Evolutionary conservation across 306 rosid species (phyloP).

Genomic region (Begonia masoniana): DNA sequence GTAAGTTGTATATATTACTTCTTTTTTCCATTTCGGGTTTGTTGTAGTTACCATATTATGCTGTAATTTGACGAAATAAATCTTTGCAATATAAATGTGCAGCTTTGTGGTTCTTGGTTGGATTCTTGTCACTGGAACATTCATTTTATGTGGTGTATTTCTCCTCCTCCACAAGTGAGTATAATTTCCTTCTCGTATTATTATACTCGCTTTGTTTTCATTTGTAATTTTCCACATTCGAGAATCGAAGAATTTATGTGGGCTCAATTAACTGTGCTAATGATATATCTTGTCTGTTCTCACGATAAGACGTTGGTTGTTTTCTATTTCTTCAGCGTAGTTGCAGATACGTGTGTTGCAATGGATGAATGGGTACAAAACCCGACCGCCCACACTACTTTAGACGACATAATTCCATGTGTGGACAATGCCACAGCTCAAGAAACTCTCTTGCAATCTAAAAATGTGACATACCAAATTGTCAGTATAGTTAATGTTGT

Average conservation of each 20-base stretch:
- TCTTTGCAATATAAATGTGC: constrained; percentile 14
- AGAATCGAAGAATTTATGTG: no score
- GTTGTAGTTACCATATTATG: background rate
- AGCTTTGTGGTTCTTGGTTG: constrained; percentile 85
- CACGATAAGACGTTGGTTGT: constrained; percentile 1
- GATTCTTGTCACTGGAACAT: constrained; percentile 74
- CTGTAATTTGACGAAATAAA: background rate
- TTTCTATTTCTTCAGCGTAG: constrained; percentile 24
- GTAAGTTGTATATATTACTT: constrained; percentile 27
- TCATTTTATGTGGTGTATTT: constrained; percentile 67
- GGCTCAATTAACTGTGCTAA: no score
- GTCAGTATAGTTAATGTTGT: constrained; percentile 10
- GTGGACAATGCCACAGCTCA: constrained; percentile 11
- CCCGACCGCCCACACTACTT: constrained; percentile 30
- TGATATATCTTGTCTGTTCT: no score
- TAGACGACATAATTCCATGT: constrained; percentile 14
- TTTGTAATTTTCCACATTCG: no score
- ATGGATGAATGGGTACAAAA: constrained; percentile 75
- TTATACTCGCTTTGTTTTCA: no score
- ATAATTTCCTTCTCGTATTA: no score
- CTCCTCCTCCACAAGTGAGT: constrained; percentile 77
- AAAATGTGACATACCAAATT: constrained; percentile 7
- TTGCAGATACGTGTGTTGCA: constrained; percentile 65
- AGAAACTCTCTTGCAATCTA: constrained; percentile 6
- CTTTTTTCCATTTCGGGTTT: background rate